These are phyloP conservation scores for Alloteropsis semialata DNA, from an alignment of 176 grass and related monocot species.

Conservation along the genomic window DNA sequence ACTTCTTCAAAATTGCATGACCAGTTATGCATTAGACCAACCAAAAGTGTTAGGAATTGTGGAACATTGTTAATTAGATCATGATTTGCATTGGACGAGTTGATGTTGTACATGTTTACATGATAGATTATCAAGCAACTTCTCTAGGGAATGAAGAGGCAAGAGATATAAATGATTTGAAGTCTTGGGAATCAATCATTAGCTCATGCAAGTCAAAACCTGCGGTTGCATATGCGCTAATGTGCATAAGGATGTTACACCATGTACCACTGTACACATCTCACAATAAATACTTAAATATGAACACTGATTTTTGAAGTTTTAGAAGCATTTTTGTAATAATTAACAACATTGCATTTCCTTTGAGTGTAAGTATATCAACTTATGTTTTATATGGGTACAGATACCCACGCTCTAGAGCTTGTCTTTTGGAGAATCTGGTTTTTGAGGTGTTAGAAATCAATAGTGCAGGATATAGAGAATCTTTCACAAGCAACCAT, in stretches of 20 bases:
- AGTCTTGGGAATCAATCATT: neutral
- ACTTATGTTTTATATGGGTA: too few relatives aligned
- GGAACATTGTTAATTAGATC: neutral
- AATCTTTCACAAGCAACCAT: too few relatives aligned
- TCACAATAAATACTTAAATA: too few relatives aligned
- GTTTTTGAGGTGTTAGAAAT: too few relatives aligned
- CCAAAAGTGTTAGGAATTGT: neutral
- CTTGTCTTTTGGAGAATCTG: too few relatives aligned
- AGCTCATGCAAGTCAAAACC: neutral
- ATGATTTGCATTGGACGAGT: neutral
- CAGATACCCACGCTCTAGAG: too few relatives aligned
- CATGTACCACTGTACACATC: neutral
- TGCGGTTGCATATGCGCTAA: neutral
- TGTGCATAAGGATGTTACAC: neutral
- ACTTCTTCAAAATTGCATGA: neutral
- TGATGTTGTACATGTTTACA: neutral
- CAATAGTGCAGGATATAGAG: too few relatives aligned
- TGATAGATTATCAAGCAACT: neutral
- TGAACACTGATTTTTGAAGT: too few relatives aligned
- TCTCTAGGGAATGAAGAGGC: too few relatives aligned
- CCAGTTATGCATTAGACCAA: neutral
- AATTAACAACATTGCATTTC: too few relatives aligned
- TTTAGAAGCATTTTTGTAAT: too few relatives aligned
- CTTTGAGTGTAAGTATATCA: too few relatives aligned
- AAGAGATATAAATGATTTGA: neutral